Base-by-base conservation (phyloP, 805 yeast genomes). In the Candida cerambycidarum region DNA sequence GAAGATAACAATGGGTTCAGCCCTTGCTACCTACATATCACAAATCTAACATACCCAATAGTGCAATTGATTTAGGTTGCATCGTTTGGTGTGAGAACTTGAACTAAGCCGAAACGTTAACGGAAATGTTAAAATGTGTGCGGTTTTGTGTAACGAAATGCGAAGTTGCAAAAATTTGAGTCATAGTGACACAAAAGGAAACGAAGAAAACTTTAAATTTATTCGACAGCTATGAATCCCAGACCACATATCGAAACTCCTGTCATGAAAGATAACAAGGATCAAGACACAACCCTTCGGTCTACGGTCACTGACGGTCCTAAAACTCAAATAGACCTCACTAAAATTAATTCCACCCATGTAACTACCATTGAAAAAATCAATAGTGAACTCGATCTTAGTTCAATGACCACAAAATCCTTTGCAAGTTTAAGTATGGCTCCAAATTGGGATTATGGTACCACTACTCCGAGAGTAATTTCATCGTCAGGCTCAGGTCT, bases 41-140 rank as follows among this genome's bases (percentile, higher is more conserved):
- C n/a, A n/a, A n/a, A n/a, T n/a, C n/a, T n/a, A n/a, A 55, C 62
- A 33, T 57, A 58, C 62, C 61, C 38, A 60, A 44, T 43, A 60
- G 46, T 16, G 59, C 55, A 21, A 56, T 55, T 5, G 60, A 57
- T 41, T 50, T 63, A 30, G 71, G 75, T 45, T 76, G 79, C 80
- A 77, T 12, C 23, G 23, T 21, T 21, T 5, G 23, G 5, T 21
- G 23, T 6, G 23, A 21, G 30, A n/a, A n/a, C n/a, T n/a, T n/a
- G n/a, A n/a, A n/a, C n/a, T n/a, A n/a, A n/a, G n/a, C n/a, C n/a
- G n/a, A n/a, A n/a, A n/a, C n/a, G n/a, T n/a, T n/a, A n/a, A 15
- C 37, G 5, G 14, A n/a, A 16, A 11, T 17, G 23, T 11, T 3
- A 23, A n/a, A n/a, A 19, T n/a, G 6, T 16, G 23, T 16, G 34